Base-by-base conservation (phyloP, 2,329 filamentous ascomycete species). In the Cercospora sesami region DNA sequence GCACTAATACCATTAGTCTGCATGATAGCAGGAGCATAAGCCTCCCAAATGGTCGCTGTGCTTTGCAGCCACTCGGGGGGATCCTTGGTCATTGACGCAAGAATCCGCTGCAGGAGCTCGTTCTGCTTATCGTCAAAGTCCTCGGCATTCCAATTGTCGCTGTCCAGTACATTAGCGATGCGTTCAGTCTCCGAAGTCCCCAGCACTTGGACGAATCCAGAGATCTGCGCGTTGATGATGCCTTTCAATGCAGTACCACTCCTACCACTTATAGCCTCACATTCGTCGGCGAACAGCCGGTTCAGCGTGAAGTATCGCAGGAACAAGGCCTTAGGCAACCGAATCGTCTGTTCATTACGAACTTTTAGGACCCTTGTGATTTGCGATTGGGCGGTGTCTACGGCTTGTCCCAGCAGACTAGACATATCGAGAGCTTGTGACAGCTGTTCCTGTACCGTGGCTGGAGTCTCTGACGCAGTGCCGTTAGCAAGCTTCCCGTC, bases 231-330 rank as follows among this genome's bases (percentile, higher is more conserved):
- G 73, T 94, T 94, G 68, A 96, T 90, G 33, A 93, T 86, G 18
- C 86, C 91, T 80, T 94, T 94, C 5, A 96, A 81, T 1, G 89
- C 84, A 2, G 89, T 90, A 8, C 92, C 91, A 68, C 91, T 91
- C 66, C 91, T 86, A 0, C 92, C 92, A 23, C 91, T 94, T 21
- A 95, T 89, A 16, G 91, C 90, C 79, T 96, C 92, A 75, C 92
- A 95, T 77, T 96, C 92, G 69, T 93, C 93, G 58, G 91, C 90
- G 78, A 96, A 95, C 65, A 93, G 87, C 7, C 93, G 83, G 74
- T 94, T 95, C 36, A 96, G 84, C 1, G 87, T 92, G 74, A 94
- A 94, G 78, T 95, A 95, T 42, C 92, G 87, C 53, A 95, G 80
- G 78, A 96, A 96, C 73, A 87, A 85, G 58, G 87, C 82, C 1